Conservation (phyloP, 1,139 yeast genomes). For the Kurtzmaniella quercitrusa region DNA sequence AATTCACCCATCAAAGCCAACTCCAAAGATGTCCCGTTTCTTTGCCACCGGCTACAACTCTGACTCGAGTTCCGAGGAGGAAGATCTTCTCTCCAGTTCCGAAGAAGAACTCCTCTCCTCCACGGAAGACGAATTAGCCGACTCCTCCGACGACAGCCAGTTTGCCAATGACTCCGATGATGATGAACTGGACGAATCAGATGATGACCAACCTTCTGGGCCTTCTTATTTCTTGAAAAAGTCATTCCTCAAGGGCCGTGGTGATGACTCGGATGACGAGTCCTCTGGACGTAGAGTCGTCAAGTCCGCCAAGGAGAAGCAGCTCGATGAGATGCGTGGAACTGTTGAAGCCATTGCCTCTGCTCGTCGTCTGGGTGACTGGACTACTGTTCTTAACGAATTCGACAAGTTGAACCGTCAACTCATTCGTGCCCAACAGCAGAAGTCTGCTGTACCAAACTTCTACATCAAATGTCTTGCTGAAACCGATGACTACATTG, state of each 20-base stretch:
- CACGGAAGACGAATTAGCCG: slow-evolving; percentile 20
- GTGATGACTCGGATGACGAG: slow-evolving; percentile 52
- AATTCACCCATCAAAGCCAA: not conserved
- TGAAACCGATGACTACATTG: slow-evolving; percentile 67
- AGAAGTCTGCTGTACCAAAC: slow-evolving; percentile 67
- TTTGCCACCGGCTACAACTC: slow-evolving; percentile 62
- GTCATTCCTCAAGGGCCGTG: slow-evolving; percentile 46
- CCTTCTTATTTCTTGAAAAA: slow-evolving; percentile 57
- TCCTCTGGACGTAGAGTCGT: slow-evolving; percentile 80
- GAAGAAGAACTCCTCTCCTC: slow-evolving; percentile 58
- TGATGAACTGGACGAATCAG: slow-evolving; percentile 35
- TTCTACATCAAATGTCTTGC: slow-evolving; percentile 66
- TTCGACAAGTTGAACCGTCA: slow-evolving; percentile 73
- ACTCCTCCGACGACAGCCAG: slow-evolving; percentile 38
- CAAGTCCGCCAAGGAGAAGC: slow-evolving; percentile 89
- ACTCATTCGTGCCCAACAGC: slow-evolving; percentile 68
- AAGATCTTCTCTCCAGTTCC: slow-evolving; percentile 65
- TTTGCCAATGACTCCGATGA: slow-evolving; percentile 25
- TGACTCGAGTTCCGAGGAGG: slow-evolving; percentile 73
- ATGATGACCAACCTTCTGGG: slow-evolving; percentile 44
- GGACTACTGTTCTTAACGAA: slow-evolving; percentile 73
- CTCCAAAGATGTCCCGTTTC: slow-evolving; percentile 61
- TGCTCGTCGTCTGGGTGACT: slow-evolving; percentile 69
- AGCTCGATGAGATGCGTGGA: slow-evolving; percentile 78
- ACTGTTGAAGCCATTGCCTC: slow-evolving; percentile 66